Conservation (phyloP, 2,329 filamentous ascomycete genomes). For the Thelonectria olida region DNA sequence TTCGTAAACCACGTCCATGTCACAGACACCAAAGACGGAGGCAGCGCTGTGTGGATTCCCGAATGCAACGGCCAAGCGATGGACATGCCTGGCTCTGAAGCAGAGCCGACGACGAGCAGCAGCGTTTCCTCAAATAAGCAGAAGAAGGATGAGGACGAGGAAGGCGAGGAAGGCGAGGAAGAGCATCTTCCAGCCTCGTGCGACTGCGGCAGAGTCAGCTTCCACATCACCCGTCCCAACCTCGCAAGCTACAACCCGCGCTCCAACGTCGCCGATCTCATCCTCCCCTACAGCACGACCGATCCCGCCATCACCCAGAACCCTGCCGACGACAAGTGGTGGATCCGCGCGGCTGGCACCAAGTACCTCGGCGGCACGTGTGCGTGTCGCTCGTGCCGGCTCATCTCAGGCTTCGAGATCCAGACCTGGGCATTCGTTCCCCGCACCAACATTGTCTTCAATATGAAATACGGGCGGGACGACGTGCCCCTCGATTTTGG, state of each 20-base stretch:
- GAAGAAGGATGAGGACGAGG: no score
- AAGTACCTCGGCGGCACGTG: constrained; percentile 70
- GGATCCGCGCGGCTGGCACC: constrained; percentile 57
- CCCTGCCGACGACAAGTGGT: constrained; percentile 64
- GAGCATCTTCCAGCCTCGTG: constrained; percentile 40
- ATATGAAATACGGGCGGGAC: constrained; percentile 27
- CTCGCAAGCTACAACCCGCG: constrained; percentile 50
- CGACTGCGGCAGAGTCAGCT: constrained; percentile 55
- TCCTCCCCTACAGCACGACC: constrained; percentile 57
- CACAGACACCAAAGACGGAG: constrained; percentile 48
- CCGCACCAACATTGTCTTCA: constrained; percentile 62
- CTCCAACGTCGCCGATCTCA: constrained; percentile 63
- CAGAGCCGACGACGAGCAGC: background rate
- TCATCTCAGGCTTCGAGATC: constrained; percentile 69
- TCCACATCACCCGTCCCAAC: constrained; percentile 66
- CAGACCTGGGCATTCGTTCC: constrained; percentile 74
- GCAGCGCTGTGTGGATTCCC: constrained; percentile 44
- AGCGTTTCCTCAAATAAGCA: background rate
- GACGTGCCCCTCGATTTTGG: constrained; percentile 46
- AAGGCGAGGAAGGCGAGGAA: background rate
- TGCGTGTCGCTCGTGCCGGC: constrained; percentile 69
- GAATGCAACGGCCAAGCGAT: background rate
- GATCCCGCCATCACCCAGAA: constrained; percentile 49
- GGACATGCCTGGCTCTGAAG: background rate
- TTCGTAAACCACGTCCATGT: constrained; percentile 36